Evolutionary conservation across 192 early-diverging fungal species (phyloP).

Genomic region (Backusella luteola): DNA sequence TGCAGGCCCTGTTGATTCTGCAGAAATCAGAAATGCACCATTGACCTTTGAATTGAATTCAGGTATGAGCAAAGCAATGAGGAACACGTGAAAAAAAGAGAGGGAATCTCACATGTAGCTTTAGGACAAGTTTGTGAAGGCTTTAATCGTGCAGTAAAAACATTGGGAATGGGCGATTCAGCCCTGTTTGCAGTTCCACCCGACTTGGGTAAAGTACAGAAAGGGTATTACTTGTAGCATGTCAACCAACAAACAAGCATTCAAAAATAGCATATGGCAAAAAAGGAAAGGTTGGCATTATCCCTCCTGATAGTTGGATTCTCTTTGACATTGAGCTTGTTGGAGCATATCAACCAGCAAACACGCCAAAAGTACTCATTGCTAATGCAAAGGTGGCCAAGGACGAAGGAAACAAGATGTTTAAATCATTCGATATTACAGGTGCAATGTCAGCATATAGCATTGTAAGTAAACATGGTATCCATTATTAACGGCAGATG

Average conservation of each 20-base stretch:
- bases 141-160: background rate
- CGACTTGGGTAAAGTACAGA: background rate
- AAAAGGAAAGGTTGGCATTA: background rate
- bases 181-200: background rate
- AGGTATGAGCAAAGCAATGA: background rate
- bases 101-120: background rate
- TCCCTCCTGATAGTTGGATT: background rate
- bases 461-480: slow-evolving; percentile 21
- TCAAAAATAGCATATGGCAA: slow-evolving; percentile 8
- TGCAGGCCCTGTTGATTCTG: background rate
- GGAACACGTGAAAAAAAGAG: background rate
- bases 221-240: background rate
- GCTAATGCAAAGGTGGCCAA: slow-evolving; percentile 30
- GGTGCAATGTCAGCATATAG: slow-evolving; percentile 33
- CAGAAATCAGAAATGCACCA: background rate
- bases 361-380: background rate
- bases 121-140: slow-evolving; percentile 1
- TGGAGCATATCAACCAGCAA: background rate
- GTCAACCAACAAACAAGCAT: background rate
- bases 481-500: too few relatives aligned
- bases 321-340: background rate
- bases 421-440: slow-evolving; percentile 31
- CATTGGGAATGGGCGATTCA: background rate
- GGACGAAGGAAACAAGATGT: slow-evolving; percentile 39
- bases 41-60: slow-evolving; percentile 3